Evolutionary conservation across 1,139 yeast genomes (phyloP), one percentile per base, ranked within the genome.

Genomic region (Pichia cactophila): DNA sequence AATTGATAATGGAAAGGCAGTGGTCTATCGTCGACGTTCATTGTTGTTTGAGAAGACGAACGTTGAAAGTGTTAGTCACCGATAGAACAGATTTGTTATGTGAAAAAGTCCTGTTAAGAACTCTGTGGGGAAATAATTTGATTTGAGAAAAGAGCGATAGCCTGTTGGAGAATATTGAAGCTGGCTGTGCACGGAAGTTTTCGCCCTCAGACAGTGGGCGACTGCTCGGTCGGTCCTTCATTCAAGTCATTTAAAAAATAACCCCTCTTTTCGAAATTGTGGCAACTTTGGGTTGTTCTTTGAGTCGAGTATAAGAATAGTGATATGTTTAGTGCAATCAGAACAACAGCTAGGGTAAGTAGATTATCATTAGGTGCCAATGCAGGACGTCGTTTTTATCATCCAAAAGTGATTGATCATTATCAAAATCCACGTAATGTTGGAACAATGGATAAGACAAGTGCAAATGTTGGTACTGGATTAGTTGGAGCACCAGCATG

Each of bases 401-500:
- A 86, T 60, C 86, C 84, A 51, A 84, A 83, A 64, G 77, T 71
- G 44, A 83, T 92, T 59, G 98, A 92, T 67, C 98, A 92, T 68
- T 92, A 92, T 70, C 83, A 87, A 64, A 90, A 90, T 71, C 98
- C 98, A 53, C 80, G 98, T 68, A 92, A 92, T 65, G 98, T 92
- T 42, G 98, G 98, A 20, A 78, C 96, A 8, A 71, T 92, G 69
- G 88, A 89, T 69, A 89, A 90, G 70, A 76, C 75, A 55, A 79
- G 81, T 54, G 62, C 69, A 26, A 79, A 82, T 58, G 97, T 92
- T n/a, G 98, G 98, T 43, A 92, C 98, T 2, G 98, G 98, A 1
- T 77, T 92, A 43, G 98, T 92, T 20, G 92, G 98, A 49, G 98
- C 98, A 0, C 98, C 98, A 50, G 98, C 98, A 0, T 92, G 98